Evolutionary conservation across 208 protist genomes (phyloP), one percentile per base, ranked within the genome.

Genomic region (Blechomonas ayalai): DNA sequence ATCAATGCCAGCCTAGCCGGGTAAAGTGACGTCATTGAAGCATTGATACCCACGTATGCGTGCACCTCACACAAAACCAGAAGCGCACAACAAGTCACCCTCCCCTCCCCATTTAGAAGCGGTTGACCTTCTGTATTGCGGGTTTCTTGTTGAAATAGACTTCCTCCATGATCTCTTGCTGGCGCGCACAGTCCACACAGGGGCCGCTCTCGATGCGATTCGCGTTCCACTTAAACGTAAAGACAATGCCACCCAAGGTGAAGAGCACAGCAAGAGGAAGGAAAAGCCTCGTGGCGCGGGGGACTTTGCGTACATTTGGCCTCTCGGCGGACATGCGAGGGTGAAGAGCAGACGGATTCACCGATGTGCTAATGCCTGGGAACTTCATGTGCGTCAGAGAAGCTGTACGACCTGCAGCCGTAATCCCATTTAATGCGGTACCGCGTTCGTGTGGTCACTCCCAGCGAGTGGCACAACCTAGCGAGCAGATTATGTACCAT

Each of bases 81-180:
- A 34, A 34, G 12, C 31, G n/a, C 31, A n/a, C n/a, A 34, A n/a
- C n/a, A 34, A 10, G 28, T n/a, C 10, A 5, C n/a, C 20, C 4
- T 10, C 12, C 0, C 31, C 10, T 13, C 13, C 31, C 31, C 10
- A 34, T 27, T 65, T 51, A 90, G 31, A 85, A 18, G 15, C 82
- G 59, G 47, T 68, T 69, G 20, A 69, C 66, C 58, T 73, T 86
- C 20, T 79, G 64, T 10, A 70, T 34, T 4, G 10, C 16, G n/a
- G 63, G 61, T 44, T 55, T 55, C 48, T 86, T 88, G 32, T 52
- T 65, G 23, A 73, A 78, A 52, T 92, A 92, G 7, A 92, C 55
- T 42, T 92, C 78, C 33, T 92, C 75, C 35, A 81, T 66, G 48
- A 92, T 92, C 54, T 84, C 75, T n/a, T 70, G 60, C 57, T 92